These are phyloP conservation scores for Termitomyces sp. DNA, from an alignment of 768 basidiomycete species.

Conservation along the genomic window DNA sequence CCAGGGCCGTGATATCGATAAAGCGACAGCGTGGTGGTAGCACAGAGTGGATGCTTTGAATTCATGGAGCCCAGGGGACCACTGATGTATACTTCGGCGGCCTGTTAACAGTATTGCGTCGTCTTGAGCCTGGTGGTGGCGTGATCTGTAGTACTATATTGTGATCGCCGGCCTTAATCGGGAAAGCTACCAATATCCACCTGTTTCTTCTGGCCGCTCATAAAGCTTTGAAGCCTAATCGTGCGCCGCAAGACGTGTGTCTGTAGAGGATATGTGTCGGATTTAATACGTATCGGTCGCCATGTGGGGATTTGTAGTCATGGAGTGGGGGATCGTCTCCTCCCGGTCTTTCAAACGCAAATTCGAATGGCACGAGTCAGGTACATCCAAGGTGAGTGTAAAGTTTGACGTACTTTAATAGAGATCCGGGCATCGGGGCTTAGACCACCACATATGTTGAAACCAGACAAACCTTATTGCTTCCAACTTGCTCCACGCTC, in stretches of 20 bases:
- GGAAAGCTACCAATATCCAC: conserved; percentile 9
- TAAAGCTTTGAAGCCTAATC: not conserved
- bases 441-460: not conserved
- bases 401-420: conserved; percentile 1
- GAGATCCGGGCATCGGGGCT: conserved; percentile 1
- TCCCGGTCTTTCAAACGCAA: conserved; percentile 2
- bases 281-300: not conserved
- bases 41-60: conserved; percentile 2
- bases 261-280: conserved; percentile 1
- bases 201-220: not conserved
- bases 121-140: conserved; percentile 10
- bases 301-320: conserved; percentile 4
- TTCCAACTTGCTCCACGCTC: not conserved
- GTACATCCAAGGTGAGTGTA: not conserved
- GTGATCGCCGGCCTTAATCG: conserved; percentile 14
- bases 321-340: not conserved
- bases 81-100: conserved; percentile 9
- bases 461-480: not conserved
- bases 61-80: not conserved
- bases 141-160: conserved; percentile 13
- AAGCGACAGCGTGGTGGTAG: conserved; percentile 14
- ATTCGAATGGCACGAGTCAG: conserved; percentile 1
- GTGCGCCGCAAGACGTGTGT: conserved; percentile 9
- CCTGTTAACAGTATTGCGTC: not conserved
- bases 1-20: conserved; percentile 12